Evolutionary conservation across 75 land plant species (phyloP).

Genomic region (Selaginella tamariscina): DNA sequence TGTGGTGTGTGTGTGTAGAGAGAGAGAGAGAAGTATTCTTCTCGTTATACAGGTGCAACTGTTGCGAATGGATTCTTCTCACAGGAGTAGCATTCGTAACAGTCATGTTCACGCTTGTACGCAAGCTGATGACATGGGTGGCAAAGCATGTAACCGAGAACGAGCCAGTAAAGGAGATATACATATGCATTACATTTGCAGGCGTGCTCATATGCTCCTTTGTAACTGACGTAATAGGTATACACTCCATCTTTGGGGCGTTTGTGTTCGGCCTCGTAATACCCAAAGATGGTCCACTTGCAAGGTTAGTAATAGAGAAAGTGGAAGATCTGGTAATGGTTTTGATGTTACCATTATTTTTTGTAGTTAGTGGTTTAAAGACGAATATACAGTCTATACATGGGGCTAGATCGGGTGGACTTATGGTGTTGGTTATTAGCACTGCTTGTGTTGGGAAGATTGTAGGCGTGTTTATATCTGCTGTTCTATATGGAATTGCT

Average conservation of each 20-base stretch:
- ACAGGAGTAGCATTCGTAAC: constrained; percentile 35
- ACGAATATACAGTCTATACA: too few relatives aligned
- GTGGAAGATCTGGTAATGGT: constrained; percentile 48
- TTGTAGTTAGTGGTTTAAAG: too few relatives aligned
- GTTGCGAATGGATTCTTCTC: constrained; percentile 41
- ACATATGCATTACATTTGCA: constrained; percentile 33
- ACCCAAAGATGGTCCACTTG: constrained; percentile 46
- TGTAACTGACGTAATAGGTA: constrained; percentile 50
- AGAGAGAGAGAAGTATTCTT: too few relatives aligned
- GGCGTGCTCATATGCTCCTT: constrained; percentile 39
- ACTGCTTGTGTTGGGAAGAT: constrained; percentile 55
- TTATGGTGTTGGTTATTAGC: too few relatives aligned
- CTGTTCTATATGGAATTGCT: too few relatives aligned
- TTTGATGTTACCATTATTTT: constrained; percentile 47
- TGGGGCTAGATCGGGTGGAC: constrained; percentile 47
- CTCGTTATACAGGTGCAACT: constrained; percentile 28
- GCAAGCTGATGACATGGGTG: constrained; percentile 33
- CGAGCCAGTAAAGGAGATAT: constrained; percentile 37
- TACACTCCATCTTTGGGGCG: constrained; percentile 63
- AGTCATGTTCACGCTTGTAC: constrained; percentile 17
- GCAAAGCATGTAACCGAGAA: constrained; percentile 23
- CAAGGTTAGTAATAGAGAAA: constrained; percentile 38
- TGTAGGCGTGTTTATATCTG: constrained; percentile 31
- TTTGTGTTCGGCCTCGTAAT: too few relatives aligned
- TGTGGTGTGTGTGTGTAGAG: too few relatives aligned